Conservation (phyloP, 768 basidiomycete species). For the Suillus clintonianus region DNA sequence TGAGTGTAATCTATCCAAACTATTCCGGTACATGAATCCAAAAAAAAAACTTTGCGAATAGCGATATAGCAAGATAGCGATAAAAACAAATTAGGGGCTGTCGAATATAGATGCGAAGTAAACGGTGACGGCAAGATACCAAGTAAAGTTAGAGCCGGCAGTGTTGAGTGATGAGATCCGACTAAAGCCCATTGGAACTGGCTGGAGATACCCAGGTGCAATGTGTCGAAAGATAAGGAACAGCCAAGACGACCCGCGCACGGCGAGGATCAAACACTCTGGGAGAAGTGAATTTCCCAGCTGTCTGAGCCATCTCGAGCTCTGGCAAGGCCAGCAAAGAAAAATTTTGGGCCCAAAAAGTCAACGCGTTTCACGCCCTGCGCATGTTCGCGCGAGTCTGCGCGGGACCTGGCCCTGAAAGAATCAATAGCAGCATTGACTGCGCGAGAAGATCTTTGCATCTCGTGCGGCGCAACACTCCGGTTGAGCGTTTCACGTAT, state of each 20-base stretch:
- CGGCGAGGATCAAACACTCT: constrained; percentile 15
- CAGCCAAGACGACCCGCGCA: background rate
- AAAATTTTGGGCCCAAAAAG: constrained; percentile 33
- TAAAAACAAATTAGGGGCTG: constrained; percentile 1
- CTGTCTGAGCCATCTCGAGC: constrained; percentile 26
- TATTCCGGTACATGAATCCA: background rate
- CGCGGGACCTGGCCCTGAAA: constrained; percentile 27
- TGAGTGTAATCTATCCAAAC: background rate
- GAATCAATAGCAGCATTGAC: constrained; percentile 30
- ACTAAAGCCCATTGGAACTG: background rate
- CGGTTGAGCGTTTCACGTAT: constrained; percentile 28
- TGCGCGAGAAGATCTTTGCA: constrained; percentile 9
- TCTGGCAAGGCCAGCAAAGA: constrained; percentile 32
- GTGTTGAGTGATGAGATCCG: background rate
- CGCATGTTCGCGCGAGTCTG: constrained; percentile 36
- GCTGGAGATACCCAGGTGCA: background rate
- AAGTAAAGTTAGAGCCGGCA: background rate
- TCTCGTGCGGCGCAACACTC: constrained; percentile 26
- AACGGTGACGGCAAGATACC: background rate
- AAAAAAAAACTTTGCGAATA: background rate
- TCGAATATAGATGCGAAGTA: background rate
- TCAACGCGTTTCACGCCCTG: constrained; percentile 44
- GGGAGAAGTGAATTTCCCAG: constrained; percentile 31
- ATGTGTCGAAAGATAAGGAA: background rate
- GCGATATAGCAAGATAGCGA: background rate